Evolutionary conservation across 306 rosid genomes (phyloP), one percentile per base, ranked within the genome.

Genomic region (Dryas octopetala): DNA sequence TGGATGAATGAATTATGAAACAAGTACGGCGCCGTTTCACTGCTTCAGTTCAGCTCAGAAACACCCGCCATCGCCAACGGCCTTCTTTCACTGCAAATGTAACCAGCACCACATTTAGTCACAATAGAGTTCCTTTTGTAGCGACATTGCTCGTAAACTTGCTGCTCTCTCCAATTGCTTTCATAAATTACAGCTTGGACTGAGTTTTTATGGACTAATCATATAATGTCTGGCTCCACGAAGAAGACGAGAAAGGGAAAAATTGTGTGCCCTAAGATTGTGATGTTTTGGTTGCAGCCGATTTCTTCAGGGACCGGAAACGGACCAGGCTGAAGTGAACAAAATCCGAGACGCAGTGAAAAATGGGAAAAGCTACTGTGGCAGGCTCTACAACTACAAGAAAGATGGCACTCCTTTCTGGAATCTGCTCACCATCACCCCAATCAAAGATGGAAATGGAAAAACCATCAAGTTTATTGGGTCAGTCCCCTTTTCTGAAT

Each of bases 371-470:
- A 91, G 92, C 73, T 95, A 87, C 84, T 90, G 96, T 32, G 96
- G 98, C 1, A 89, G 97, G 83, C 85, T 95, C 70, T 83, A 87
- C 71, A 95, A 95, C 89, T 95, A 95, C 91, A 95, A 92, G 90
- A 95, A 95, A 82, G 79, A 91, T 76, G 97, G 98, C 48, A 86
- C 96, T 19, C 92, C 92, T 1, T 95, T 95, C 79, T 95, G 97
- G 98, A 95, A 95, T 83, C 97, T 95, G 83, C 98, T 95, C 75
- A 95, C 98, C 48, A 1, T 95, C 77, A 82, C 97, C 38, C 98
- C 98, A 28, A 88, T 95, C 80, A 91, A 88, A 77, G 92, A 91
- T 78, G 92, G 79, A 74, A 17, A 5, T 43, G 97, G 98, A 66
- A 91, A 83, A 1, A 77, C 85, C 81, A 89, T 95, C 81, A 91